These are phyloP conservation scores for Orobanche coerulescens DNA, from an alignment of 257 asterid species.

Conservation along the genomic window DNA sequence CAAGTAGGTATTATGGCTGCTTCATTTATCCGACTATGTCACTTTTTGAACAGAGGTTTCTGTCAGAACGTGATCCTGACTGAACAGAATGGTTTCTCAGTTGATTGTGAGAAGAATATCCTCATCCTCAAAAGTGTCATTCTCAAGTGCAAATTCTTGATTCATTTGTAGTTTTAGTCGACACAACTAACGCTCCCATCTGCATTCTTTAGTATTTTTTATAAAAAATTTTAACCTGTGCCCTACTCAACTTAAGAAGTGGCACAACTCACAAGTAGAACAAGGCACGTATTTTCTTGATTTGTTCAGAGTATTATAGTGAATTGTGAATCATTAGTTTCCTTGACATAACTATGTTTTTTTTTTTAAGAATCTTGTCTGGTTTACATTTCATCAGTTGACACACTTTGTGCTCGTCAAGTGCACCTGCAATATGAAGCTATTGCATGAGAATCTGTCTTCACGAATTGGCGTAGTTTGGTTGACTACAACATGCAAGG, in stretches of 20 bases:
- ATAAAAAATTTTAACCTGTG: background rate
- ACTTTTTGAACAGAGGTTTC: background rate
- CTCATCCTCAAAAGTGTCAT: background rate
- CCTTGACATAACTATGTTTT: background rate
- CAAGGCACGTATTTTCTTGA: background rate
- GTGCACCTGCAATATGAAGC: no score
- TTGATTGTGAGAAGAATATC: background rate
- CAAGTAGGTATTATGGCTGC: background rate
- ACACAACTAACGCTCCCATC: background rate
- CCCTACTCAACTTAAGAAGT: background rate
- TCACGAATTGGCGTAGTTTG: background rate
- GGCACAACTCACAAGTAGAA: background rate
- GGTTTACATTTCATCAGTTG: background rate
- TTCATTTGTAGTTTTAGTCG: background rate
- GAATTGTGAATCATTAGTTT: background rate
- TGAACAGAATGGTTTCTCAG: background rate
- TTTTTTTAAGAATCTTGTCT: background rate
- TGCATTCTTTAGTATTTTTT: background rate
- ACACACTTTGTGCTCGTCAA: no score
- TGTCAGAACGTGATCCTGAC: background rate
- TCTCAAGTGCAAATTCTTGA: background rate
- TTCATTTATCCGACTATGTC: slow-evolving; percentile 8
- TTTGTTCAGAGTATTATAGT: background rate
- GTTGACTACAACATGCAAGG: background rate
- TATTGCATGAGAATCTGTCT: background rate